phyloP scores from a whole-genome alignment of 2,329 filamentous ascomycete species.

The Xylaria sp. region DNA sequence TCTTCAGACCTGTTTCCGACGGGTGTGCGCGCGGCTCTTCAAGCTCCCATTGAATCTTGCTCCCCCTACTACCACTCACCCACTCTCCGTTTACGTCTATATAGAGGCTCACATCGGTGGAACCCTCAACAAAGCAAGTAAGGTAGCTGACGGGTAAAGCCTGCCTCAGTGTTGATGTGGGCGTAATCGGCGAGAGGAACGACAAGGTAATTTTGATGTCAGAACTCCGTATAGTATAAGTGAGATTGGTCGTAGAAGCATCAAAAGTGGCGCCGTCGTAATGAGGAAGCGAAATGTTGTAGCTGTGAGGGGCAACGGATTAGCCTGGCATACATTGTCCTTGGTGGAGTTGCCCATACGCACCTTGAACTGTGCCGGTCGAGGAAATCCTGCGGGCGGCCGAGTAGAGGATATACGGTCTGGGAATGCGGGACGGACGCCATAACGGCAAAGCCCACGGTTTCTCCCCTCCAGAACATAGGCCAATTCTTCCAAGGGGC shows the following conservation, averaged over 20 bases:
- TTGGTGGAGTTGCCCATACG: constrained; percentile 5
- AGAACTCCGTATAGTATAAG: constrained; percentile 54
- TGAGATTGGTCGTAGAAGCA: constrained; percentile 62
- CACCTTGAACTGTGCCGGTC: constrained; percentile 40
- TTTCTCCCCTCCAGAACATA: constrained; percentile 79
- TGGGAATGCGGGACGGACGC: constrained; percentile 56
- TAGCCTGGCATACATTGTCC: background rate
- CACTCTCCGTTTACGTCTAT: constrained; percentile 80
- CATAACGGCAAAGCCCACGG: constrained; percentile 63
- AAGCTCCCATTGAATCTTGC: constrained; percentile 76
- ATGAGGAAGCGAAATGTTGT: constrained; percentile 55
- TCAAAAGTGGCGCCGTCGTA: constrained; percentile 61
- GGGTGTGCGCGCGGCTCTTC: constrained; percentile 55
- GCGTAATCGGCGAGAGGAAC: constrained; percentile 81
- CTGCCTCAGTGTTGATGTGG: constrained; percentile 82
- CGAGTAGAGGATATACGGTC: constrained; percentile 63
- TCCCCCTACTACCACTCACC: constrained; percentile 80
- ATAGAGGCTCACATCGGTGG: constrained; percentile 72
- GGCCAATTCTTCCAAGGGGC: constrained; percentile 87
- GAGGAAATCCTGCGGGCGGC: constrained; percentile 63
- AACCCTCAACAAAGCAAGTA: constrained; percentile 75
- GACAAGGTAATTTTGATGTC: constrained; percentile 58
- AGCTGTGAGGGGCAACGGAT: constrained; percentile 43
- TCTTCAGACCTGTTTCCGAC: constrained; percentile 62
- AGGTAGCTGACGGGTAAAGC: constrained; percentile 86